These are phyloP conservation scores for Xerocomellus dryophilus DNA, from an alignment of 768 basidiomycete genomes.

Conservation along the genomic window DNA sequence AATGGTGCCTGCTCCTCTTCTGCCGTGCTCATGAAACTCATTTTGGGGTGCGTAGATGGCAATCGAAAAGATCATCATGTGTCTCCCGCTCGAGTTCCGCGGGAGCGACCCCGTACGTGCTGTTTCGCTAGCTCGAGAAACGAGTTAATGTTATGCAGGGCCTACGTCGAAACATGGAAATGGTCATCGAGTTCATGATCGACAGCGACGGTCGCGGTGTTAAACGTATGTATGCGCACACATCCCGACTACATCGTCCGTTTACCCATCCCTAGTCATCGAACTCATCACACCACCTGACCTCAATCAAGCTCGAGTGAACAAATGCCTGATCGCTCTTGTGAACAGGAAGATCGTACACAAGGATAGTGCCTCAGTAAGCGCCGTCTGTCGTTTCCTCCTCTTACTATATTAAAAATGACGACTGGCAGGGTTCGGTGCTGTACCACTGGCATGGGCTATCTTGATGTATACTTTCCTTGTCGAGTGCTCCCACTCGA, in stretches of 20 bases:
- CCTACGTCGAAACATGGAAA: slow-evolving; percentile 75
- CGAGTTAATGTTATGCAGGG: slow-evolving; percentile 39
- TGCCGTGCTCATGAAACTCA: neutral
- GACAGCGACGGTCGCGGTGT: slow-evolving; percentile 58
- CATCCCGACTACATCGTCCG: neutral
- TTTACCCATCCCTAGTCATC: slow-evolving; percentile 47
- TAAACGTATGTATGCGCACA: slow-evolving; percentile 47
- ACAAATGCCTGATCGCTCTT: slow-evolving; percentile 89
- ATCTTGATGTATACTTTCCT: too few relatives aligned
- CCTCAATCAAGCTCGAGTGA: slow-evolving; percentile 85
- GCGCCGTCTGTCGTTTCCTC: slow-evolving; percentile 9
- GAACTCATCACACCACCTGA: slow-evolving; percentile 79
- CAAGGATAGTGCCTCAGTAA: slow-evolving; percentile 66
- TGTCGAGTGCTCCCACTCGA: too few relatives aligned
- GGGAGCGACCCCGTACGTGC: slow-evolving; percentile 80
- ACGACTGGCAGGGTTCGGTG: slow-evolving; percentile 50
- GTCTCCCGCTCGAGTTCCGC: slow-evolving; percentile 85
- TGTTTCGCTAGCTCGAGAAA: neutral
- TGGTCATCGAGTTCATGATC: slow-evolving; percentile 73
- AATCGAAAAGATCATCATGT: slow-evolving; percentile 68
- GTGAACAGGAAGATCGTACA: slow-evolving; percentile 82
- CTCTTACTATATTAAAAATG: neutral
- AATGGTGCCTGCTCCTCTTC: slow-evolving; percentile 45
- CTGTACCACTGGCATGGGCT: slow-evolving; percentile 69
- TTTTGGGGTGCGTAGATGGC: slow-evolving; percentile 41